Base-by-base conservation (phyloP, 495 filamentous ascomycete species). In the Trichoderma parareesei region DNA sequence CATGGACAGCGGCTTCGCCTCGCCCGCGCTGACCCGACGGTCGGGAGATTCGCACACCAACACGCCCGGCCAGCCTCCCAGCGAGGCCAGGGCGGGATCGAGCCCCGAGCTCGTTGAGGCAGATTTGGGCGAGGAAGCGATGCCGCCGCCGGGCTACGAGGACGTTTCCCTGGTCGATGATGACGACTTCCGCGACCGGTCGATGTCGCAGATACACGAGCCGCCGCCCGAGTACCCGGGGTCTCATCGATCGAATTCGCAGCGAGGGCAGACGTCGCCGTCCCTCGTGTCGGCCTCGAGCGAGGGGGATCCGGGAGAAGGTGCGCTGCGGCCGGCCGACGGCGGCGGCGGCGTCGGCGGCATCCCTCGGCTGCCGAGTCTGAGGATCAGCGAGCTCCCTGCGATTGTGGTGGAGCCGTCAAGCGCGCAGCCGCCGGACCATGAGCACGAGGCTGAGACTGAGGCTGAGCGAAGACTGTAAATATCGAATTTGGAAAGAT, bases 81-180 rank as follows among this genome's bases (percentile, higher is more conserved):
- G 53, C 53, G 53, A 57, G 37, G 71, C 70, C 16, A 68, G 72
- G 35, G 71, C 73, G 35, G 73, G 69, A 35, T 74, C 73, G n/a
- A 74, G 71, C 46, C 72, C 79, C 27, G 77, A 80, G 60, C 73
- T 76, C 49, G 71, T 76, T 37, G 72, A 79, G 69, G 75, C 73
- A 16, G 75, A 84, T 70, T 67, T 84, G 61, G 74, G 82, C 68
- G 76, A 79, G 62, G 65, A 71, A 63, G 70, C 77, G 65, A 77
- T 85, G 71, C 81, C 81, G 7, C 79, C 79, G 2, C 82, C 82
- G 1, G 81, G 76, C 16, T 85, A 85, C 67, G 82, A 85, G 65
- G 80, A 84, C 55, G 80, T 85, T 5, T 80, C 78, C 65, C 66
- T 85, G 37, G 77, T 78, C 48, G 78, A 80, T 73, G 62, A 65